Conservation (phyloP, 1,284 basidiomycete species). For the Cryptococcus hybrid region DNA sequence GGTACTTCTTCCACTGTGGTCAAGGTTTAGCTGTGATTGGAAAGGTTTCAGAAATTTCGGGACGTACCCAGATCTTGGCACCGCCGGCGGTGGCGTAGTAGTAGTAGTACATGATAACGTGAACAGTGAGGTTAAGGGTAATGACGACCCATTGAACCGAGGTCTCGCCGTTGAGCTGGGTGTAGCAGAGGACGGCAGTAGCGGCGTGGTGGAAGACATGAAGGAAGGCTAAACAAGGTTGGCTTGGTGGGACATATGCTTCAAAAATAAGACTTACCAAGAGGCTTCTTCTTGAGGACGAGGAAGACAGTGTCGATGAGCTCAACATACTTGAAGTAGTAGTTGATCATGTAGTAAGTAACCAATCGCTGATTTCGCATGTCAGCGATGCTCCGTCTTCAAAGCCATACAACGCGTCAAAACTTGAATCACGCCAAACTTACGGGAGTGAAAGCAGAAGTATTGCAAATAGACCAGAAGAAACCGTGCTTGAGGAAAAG, state of each 20-base stretch:
- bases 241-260: too few species aligned
- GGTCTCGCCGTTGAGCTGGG: constrained; percentile 88
- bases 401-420: neutral
- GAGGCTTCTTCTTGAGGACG: constrained; percentile 96
- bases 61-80: constrained; percentile 84
- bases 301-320: constrained; percentile 95
- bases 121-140: constrained; percentile 85
- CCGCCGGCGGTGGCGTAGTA: constrained; percentile 96
- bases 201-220: constrained; percentile 99
- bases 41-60: neutral
- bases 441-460: constrained; percentile 78
- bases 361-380: constrained; percentile 62
- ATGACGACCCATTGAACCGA: constrained; percentile 98
- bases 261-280: constrained; percentile 59
- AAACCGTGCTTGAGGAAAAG: constrained; percentile 67
- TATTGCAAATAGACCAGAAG: constrained; percentile 76
- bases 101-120: constrained; percentile 99
- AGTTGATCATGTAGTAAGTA: constrained; percentile 98
- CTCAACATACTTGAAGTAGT: constrained; percentile 94
- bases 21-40: constrained; percentile 9
- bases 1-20: constrained; percentile 58
- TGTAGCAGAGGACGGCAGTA: constrained; percentile 93
- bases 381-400: neutral
- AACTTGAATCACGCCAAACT: constrained; percentile 38
- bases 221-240: constrained; percentile 67